These are phyloP conservation scores for Psilocybe cyanescens DNA, from an alignment of 768 basidiomycete genomes.

Conservation along the genomic window DNA sequence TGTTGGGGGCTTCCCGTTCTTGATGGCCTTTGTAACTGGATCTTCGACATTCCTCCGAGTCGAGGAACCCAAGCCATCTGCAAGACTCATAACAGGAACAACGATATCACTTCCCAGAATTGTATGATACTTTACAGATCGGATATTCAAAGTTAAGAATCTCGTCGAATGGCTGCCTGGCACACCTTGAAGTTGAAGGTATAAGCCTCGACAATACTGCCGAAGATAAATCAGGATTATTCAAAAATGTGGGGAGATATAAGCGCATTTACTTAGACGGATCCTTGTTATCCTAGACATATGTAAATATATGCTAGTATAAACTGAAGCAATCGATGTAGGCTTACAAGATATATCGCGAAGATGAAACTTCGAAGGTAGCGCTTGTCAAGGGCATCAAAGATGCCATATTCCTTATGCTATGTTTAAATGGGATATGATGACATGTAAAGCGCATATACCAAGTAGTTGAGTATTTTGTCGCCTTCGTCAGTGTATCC, in stretches of 20 bases:
- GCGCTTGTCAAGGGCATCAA: conserved; percentile 82
- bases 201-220: conserved; percentile 85
- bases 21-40: conserved; percentile 62
- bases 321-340: background rate
- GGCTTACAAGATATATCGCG: conserved; percentile 77
- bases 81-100: conserved; percentile 78
- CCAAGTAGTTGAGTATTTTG: conserved; percentile 80
- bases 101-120: conserved; percentile 60
- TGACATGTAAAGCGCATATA: conserved; percentile 15
- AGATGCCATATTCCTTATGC: conserved; percentile 80
- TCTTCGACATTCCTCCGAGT: conserved; percentile 39
- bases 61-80: conserved; percentile 54
- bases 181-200: conserved; percentile 83
- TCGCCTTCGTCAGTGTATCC: conserved; percentile 87
- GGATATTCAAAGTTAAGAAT: background rate
- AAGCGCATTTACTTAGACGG: conserved; percentile 62
- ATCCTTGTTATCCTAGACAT: conserved; percentile 75
- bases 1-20: conserved; percentile 68
- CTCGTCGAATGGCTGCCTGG: background rate
- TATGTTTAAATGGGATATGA: conserved; percentile 5
- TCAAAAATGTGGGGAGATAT: background rate
- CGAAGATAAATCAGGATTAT: background rate
- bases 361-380: conserved; percentile 88
- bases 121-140: conserved; percentile 60
- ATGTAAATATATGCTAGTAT: background rate